phyloP scores from a whole-genome alignment of 73 alveolate species.

The Strombidium stylifer region DNA sequence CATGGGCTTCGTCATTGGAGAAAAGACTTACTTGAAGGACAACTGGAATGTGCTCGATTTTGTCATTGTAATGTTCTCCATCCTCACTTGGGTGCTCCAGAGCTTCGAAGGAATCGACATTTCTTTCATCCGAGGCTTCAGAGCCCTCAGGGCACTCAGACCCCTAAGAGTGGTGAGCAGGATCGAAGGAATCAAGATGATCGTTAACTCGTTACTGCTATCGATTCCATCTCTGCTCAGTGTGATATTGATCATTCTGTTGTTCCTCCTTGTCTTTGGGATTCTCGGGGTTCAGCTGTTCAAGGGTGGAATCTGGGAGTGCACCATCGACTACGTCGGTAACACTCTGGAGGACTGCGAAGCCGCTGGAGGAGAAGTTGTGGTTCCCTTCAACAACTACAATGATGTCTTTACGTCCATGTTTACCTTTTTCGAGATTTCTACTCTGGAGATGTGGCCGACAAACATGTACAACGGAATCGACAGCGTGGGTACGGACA shows the following conservation, averaged over 20 bases:
- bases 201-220: slow-evolving; percentile 54
- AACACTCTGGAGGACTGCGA: slow-evolving; percentile 21
- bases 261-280: slow-evolving; percentile 75
- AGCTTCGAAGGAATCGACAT: slow-evolving; percentile 7
- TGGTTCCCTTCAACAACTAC: slow-evolving; percentile 46
- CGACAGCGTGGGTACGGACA: slow-evolving; percentile 36
- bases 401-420: slow-evolving; percentile 67
- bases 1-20: slow-evolving; percentile 41
- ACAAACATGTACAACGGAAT: slow-evolving; percentile 34
- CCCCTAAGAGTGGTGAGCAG: slow-evolving; percentile 75
- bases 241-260: slow-evolving; percentile 61
- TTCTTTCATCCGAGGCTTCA: slow-evolving; percentile 45
- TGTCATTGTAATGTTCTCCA: slow-evolving; percentile 31
- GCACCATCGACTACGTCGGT: slow-evolving; percentile 24
- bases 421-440: slow-evolving; percentile 59
- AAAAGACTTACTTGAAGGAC: slow-evolving; percentile 46
- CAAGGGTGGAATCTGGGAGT: slow-evolving; percentile 52
- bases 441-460: slow-evolving; percentile 75
- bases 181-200: slow-evolving; percentile 72
- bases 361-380: slow-evolving; percentile 24
- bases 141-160: slow-evolving; percentile 78
- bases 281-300: slow-evolving; percentile 64
- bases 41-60: slow-evolving; percentile 63
- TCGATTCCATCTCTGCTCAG: slow-evolving; percentile 69
- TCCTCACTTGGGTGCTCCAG: slow-evolving; percentile 33